Evolutionary conservation across 169 alveolate genomes (phyloP).

Genomic region (Plasmodium ovale): DNA sequence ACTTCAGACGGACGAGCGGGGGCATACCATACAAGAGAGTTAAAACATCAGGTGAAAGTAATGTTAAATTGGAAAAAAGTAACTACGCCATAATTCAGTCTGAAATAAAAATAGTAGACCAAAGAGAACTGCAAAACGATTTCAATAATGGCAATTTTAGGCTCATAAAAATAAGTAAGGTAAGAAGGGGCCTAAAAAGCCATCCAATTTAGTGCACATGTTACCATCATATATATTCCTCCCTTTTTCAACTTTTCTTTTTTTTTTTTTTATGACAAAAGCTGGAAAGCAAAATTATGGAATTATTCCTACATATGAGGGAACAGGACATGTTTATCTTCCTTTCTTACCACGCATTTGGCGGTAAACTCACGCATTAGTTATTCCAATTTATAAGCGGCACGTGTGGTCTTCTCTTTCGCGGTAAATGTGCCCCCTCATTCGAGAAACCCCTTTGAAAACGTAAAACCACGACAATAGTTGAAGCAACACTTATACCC

Average conservation of each 20-base stretch:
- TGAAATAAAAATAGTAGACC: conserved; percentile 13
- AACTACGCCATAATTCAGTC: conserved; percentile 40
- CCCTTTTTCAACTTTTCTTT: background rate
- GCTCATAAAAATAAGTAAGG: conserved; percentile 32
- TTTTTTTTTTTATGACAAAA: background rate
- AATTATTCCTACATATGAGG: conserved; percentile 26
- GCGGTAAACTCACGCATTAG: too few relatives aligned
- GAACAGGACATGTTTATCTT: conserved; percentile 12
- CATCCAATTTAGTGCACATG: background rate
- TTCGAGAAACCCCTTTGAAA: too few relatives aligned
- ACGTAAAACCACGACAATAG: too few relatives aligned
- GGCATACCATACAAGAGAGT: conserved; percentile 61
- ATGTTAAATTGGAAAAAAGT: conserved; percentile 9
- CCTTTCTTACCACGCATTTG: conserved; percentile 6
- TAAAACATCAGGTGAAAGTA: background rate
- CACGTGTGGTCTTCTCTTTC: too few relatives aligned
- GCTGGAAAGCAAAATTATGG: conserved; percentile 25
- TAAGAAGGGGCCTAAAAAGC: background rate
- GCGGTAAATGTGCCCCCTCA: too few relatives aligned
- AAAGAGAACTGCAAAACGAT: conserved; percentile 2
- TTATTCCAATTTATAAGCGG: too few relatives aligned
- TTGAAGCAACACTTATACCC: too few relatives aligned
- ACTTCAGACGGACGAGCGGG: conserved; percentile 7
- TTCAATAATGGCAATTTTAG: conserved; percentile 7
- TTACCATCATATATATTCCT: background rate